A percentile compares a stretch with the other conserved stretches of the same genome.
These are phyloP conservation scores for Fusarium hainanense DNA, from an alignment of 2,329 filamentous ascomycete species.

Conservation along the genomic window DNA sequence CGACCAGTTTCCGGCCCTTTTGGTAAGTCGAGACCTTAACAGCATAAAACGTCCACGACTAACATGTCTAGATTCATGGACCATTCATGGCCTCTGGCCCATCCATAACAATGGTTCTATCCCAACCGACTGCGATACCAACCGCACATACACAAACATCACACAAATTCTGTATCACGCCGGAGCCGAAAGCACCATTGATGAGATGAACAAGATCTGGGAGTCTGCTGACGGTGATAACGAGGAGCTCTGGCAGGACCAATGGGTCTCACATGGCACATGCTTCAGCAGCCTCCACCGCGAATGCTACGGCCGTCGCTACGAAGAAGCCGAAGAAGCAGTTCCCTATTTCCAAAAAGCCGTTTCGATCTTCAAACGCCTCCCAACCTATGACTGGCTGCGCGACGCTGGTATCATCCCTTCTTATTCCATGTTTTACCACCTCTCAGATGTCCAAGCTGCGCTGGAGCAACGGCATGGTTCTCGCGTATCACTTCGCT, in stretches of 20 bases:
- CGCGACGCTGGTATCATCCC: conserved; percentile 15
- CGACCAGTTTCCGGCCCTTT: conserved; percentile 9
- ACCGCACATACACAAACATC: conserved; percentile 31
- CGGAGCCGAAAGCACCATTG: not conserved
- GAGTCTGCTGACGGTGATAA: not conserved
- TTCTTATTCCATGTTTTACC: conserved; percentile 22
- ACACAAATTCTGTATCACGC: conserved; percentile 23
- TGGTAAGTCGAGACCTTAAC: not conserved
- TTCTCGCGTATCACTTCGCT: conserved; percentile 16
- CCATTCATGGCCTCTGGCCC: conserved; percentile 13
- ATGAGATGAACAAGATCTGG: conserved; percentile 16
- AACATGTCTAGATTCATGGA: conserved; percentile 19
- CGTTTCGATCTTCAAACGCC: conserved; percentile 13
- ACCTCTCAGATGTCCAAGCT: conserved; percentile 14
- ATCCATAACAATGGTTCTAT: conserved; percentile 15
- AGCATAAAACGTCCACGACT: not conserved
- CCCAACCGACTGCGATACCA: conserved; percentile 13
- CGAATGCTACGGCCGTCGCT: conserved; percentile 11
- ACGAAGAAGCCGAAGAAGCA: conserved; percentile 16
- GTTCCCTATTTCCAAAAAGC: conserved; percentile 21
- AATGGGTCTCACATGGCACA: conserved; percentile 18
- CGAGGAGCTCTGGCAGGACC: conserved; percentile 15
- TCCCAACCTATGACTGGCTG: conserved; percentile 20
- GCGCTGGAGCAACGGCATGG: conserved; percentile 13
- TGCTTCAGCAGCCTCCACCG: conserved; percentile 21